phyloP scores from a whole-genome alignment of 2,329 filamentous ascomycete species.

The Ophiostoma piceae region DNA sequence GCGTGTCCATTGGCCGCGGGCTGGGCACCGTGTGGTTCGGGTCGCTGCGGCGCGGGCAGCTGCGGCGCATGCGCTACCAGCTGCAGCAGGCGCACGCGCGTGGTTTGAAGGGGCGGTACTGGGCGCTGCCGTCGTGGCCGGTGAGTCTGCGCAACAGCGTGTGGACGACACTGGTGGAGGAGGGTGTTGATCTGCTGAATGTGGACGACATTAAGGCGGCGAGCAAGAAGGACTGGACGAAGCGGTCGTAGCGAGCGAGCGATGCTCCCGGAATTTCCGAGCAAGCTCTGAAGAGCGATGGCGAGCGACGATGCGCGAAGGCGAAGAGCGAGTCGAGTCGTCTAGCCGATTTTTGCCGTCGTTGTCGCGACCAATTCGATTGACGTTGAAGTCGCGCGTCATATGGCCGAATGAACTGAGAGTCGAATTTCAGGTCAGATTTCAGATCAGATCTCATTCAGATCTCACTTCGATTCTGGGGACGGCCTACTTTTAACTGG shows the following conservation, averaged over 20 bases:
- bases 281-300: no score
- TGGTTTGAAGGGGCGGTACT: constrained; percentile 57
- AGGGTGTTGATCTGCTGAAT: constrained; percentile 58
- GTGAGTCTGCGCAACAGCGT: constrained; percentile 53
- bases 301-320: neutral
- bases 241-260: constrained; percentile 3
- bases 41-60: constrained; percentile 42
- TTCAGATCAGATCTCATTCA: neutral
- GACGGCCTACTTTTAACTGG: neutral
- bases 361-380: no score
- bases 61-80: constrained; percentile 42
- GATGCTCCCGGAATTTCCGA: no score
- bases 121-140: constrained; percentile 57
- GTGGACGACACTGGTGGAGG: constrained; percentile 52
- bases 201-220: constrained; percentile 48
- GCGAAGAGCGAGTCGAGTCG: neutral
- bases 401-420: no score
- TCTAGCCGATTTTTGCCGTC: no score
- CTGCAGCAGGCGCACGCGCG: constrained; percentile 46
- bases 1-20: constrained; percentile 48
- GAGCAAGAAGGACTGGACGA: constrained; percentile 24
- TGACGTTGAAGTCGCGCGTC: neutral
- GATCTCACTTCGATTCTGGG: neutral
- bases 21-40: constrained; percentile 49
- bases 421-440: no score